Evolutionary conservation across 2,329 filamentous ascomycete species (phyloP).

Genomic region (Colletotrichum tanaceti): DNA sequence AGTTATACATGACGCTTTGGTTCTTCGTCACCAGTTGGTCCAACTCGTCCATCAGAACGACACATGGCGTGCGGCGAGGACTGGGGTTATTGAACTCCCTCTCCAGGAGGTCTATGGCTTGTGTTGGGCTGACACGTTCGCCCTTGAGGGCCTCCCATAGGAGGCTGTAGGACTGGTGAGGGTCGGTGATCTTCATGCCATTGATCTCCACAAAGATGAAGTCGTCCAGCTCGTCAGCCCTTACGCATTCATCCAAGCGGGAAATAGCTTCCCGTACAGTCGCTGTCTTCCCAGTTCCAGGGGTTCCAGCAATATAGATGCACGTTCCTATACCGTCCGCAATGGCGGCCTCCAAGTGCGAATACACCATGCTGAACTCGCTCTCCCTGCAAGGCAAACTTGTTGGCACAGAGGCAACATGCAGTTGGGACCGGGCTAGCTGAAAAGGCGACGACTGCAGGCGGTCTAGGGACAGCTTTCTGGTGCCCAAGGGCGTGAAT

Average conservation of each 20-base stretch:
- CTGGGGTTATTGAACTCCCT: slow-evolving; percentile 93
- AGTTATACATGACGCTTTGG: slow-evolving; percentile 99
- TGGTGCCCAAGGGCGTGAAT: slow-evolving; percentile 94
- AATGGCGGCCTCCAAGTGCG: slow-evolving; percentile 93
- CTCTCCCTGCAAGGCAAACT: slow-evolving; percentile 91
- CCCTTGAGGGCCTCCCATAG: slow-evolving; percentile 97
- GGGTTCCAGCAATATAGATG: slow-evolving; percentile 99
- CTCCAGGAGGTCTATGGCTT: slow-evolving; percentile 91
- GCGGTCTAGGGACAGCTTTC: slow-evolving; percentile 80
- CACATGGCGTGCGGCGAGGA: slow-evolving; percentile 90
- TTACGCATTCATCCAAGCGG: slow-evolving; percentile 87
- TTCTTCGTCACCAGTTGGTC: slow-evolving; percentile 98
- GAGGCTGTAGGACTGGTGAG: slow-evolving; percentile 93
- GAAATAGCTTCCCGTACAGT: slow-evolving; percentile 95
- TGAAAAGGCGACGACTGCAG: slow-evolving; percentile 89
- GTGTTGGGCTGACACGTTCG: slow-evolving; percentile 89
- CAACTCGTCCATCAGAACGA: slow-evolving; percentile 98
- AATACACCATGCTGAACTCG: slow-evolving; percentile 93
- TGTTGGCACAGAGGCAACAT: slow-evolving; percentile 91
- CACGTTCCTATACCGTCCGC: slow-evolving; percentile 93
- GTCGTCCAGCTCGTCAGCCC: slow-evolving; percentile 92
- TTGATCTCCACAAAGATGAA: slow-evolving; percentile 99
- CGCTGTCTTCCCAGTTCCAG: slow-evolving; percentile 96
- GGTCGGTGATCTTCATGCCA: slow-evolving; percentile 99
- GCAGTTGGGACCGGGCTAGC: slow-evolving; percentile 85